These are phyloP conservation scores for Globisporangium mamillatum DNA, from an alignment of 352 stramenopile species.

Conservation along the genomic window DNA sequence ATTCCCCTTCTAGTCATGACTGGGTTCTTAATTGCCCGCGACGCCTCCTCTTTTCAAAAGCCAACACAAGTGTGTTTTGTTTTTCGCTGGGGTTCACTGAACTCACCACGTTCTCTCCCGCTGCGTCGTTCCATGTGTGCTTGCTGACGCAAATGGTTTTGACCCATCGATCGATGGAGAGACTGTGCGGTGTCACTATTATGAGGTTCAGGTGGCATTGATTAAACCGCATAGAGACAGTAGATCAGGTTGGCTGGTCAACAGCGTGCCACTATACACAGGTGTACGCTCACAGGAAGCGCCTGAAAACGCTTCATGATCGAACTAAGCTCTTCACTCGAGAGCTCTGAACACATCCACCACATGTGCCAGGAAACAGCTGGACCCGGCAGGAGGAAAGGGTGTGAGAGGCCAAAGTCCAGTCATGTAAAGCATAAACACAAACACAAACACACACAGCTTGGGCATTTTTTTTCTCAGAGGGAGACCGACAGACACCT, in stretches of 20 bases:
- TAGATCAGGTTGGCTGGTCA: background rate
- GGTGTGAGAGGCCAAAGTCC: background rate
- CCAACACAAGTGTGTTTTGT: background rate
- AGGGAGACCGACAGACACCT: background rate
- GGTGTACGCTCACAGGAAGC: background rate
- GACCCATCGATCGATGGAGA: background rate
- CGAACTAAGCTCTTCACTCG: conserved; percentile 4
- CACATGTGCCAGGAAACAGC: conserved; percentile 9
- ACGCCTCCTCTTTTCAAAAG: background rate
- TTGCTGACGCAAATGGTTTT: background rate
- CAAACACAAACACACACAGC: background rate
- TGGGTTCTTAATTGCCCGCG: background rate
- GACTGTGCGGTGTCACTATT: background rate
- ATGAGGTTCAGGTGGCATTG: background rate
- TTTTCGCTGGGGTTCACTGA: background rate
- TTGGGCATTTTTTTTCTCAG: background rate
- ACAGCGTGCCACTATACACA: background rate
- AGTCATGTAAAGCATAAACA: background rate
- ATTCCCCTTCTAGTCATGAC: background rate
- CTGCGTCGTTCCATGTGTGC: background rate
- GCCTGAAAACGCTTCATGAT: conserved; percentile 13
- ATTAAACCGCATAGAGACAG: background rate
- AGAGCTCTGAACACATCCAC: conserved; percentile 2
- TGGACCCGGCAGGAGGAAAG: background rate
- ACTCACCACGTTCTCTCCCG: conserved; percentile 5